Base-by-base conservation (phyloP, 345 rosid genomes). In the Dipteronia sinensis region DNA sequence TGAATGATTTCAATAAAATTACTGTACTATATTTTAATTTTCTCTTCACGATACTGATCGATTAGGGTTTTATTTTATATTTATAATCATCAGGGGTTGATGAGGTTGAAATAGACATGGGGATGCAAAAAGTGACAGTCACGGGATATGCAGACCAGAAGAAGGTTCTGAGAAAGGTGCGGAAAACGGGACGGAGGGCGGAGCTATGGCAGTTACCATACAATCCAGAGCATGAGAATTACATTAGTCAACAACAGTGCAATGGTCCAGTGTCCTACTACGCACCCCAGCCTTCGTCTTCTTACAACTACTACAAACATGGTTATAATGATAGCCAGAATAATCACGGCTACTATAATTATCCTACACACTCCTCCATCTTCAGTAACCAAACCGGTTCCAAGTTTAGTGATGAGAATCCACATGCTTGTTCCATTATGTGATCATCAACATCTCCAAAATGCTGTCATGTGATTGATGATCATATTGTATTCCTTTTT, bases 161-260 rank as follows among this genome's bases (percentile, higher is more conserved):
- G 81, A 93, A 92, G 79, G 89, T 95, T 22, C 85, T 95, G 0
- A 90, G 90, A 78, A 84, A 85, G 17, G 97, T 89, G 10, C 79
- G 98, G 59, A 88, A 84, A 78, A 91, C 96, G 0, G 99, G 98
- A 0, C 74, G 93, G 72, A 82, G 97, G 71, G 98, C 94, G 0
- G 99, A 95, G 87, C 85, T 95, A 44, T 95, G 96, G 99, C 97
- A 91, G 78, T 77, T 92, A 25, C 96, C 98, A 0, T 88, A 83
- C 77, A 89, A 86, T 71, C 95, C 94, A 10, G 86, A 86, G 17
- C 83, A 83, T 34, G 61, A 79, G 19, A 79, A 82, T 76, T 58
- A 40, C 15, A 68, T 69, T 7, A 77, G 17, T 17, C 83, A 87
- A 65, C 88, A 89, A 31, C 90, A 88, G 12, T 82, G 90, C 80